Evolutionary conservation across 306 rosid species (phyloP).

Genomic region (Abrus pulchellus): DNA sequence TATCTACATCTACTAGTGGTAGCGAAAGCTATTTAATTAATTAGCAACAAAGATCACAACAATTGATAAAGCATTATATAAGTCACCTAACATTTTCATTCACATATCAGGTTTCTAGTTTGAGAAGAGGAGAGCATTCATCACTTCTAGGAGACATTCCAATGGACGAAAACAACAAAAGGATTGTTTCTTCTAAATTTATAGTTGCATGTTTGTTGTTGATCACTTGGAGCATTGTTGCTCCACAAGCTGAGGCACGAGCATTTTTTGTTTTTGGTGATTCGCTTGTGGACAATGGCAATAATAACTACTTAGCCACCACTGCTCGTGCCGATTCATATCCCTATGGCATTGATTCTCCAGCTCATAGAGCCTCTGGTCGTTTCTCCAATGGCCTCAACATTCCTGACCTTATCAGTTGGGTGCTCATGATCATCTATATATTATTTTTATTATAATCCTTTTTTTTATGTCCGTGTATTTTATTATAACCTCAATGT

Average conservation of each 20-base stretch:
- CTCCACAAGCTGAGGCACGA: constrained; percentile 51
- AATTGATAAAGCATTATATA: constrained; percentile 28
- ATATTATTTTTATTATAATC: not conserved
- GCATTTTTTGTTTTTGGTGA: constrained; percentile 88
- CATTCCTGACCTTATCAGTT: constrained; percentile 50
- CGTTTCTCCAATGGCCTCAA: constrained; percentile 54
- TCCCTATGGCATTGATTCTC: constrained; percentile 73
- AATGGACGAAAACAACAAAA: constrained; percentile 34
- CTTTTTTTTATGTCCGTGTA: too few relatives aligned
- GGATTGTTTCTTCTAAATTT: not conserved
- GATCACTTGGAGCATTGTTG: not conserved
- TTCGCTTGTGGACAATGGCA: constrained; percentile 85
- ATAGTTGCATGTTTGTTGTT: not conserved
- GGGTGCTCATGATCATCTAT: not conserved
- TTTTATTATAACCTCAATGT: not conserved
- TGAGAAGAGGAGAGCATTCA: not conserved
- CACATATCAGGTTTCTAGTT: not conserved
- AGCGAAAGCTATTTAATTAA: constrained; percentile 11
- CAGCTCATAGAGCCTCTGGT: constrained; percentile 46
- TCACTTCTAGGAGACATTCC: not conserved
- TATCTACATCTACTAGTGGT: constrained; percentile 15
- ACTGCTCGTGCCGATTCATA: constrained; percentile 78
- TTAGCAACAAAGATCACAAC: not conserved
- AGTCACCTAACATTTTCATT: not conserved
- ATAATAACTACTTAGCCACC: constrained; percentile 81